Evolutionary conservation across 805 yeast species (phyloP), one percentile per base, ranked within the genome.

Genomic region (Saturnispora mendoncae): DNA sequence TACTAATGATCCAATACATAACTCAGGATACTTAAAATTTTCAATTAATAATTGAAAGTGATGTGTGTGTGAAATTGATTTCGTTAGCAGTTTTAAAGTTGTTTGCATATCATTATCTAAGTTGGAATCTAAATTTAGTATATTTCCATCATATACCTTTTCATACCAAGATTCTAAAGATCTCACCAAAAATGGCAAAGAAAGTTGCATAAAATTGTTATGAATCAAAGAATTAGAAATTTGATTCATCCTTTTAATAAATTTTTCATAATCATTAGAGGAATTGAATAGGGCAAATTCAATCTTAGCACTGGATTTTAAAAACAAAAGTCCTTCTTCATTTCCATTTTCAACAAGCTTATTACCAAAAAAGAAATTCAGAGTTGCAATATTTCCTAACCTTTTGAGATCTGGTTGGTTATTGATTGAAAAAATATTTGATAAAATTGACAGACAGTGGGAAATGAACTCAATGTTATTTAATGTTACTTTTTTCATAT

Each of bases 311-410:
- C 65, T 60, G 3, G 42, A 38, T 37, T 41, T 44, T 56, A 60
- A 62, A 37, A 43, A 48, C 6, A 23, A 41, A 2, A 50, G 28
- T 7, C 46, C 50, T 31, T 47, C 51, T 3, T 39, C 38, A 18
- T 39, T 33, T 14, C 50, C 38, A 2, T 6, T 17, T 14, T 32
- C 44, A 4, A 54, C 28, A 19, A 52, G 38, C 27, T 46, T 55
- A 7, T 54, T 57, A 0, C 70, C 73, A 36, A 61, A 50, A 43
- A 70, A 67, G 49, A 62, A 73, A 6, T 65, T 53, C 10, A 74
- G 37, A 46, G 69, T 72, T 3, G 77, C 66, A 3, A 74, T 46
- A 49, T 72, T 73, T 37, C 65, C 58, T 6, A 70, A 52, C 42
- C 79, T 53, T 46, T 68, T 71, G 2, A 42, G 42, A 15, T 56